Evolutionary conservation across 1,139 yeast species (phyloP).

Genomic region (Debaryomyces psychrophilus): DNA sequence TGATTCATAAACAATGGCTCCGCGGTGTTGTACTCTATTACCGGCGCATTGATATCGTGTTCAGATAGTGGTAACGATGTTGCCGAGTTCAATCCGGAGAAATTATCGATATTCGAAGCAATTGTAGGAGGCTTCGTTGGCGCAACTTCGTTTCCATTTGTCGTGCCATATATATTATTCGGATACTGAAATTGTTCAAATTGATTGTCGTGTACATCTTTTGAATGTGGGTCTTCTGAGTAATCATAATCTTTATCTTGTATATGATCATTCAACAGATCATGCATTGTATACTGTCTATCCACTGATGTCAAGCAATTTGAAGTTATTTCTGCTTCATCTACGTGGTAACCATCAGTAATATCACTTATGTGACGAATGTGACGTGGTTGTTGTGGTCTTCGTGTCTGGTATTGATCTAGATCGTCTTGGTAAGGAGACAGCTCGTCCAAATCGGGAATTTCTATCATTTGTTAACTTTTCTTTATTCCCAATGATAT

Average conservation of each 20-base stretch:
- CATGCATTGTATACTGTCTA: neutral
- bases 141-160: neutral
- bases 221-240: neutral
- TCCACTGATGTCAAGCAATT: neutral
- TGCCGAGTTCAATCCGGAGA: constrained; percentile 15
- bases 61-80: constrained; percentile 20
- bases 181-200: neutral
- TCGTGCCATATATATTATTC: neutral
- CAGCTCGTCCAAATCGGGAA: constrained; percentile 42
- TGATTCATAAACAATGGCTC: constrained; percentile 18
- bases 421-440: constrained; percentile 13
- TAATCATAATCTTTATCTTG: neutral
- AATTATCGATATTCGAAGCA: neutral
- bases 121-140: neutral
- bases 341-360: neutral
- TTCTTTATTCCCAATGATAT: neutral
- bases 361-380: constrained; percentile 6
- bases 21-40: constrained; percentile 22
- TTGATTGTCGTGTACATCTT: neutral
- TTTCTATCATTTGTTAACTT: constrained; percentile 38
- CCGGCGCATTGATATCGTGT: constrained; percentile 20
- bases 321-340: no score
- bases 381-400: constrained; percentile 17
- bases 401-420: constrained; percentile 11
- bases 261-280: neutral